phyloP scores from a whole-genome alignment of 148 eudicot genomes.

The Chenopodium berlandieri region DNA sequence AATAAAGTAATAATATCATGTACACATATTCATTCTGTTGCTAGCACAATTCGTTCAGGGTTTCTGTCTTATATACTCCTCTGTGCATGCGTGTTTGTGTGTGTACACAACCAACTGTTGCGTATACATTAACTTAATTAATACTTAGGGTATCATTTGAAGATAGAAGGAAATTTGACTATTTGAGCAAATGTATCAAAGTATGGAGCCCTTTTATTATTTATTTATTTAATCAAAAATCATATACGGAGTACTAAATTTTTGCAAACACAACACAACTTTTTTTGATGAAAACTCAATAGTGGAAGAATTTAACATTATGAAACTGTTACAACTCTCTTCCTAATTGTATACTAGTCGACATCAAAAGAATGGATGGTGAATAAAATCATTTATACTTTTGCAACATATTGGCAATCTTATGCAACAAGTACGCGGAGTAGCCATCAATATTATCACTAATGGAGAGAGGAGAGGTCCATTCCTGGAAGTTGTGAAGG shows the following conservation, averaged over 20 bases:
- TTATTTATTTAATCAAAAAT: background rate
- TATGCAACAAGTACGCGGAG: conserved; percentile 43
- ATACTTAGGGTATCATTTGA: background rate
- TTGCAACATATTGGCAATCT: conserved; percentile 46
- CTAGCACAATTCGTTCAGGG: background rate
- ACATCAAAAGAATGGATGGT: conserved; percentile 5
- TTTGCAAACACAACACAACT: background rate
- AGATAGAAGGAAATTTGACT: background rate
- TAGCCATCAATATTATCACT: conserved; percentile 29
- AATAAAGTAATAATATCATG: background rate
- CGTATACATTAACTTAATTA: no score
- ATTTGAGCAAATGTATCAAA: background rate
- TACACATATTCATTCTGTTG: background rate
- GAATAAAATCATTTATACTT: conserved; percentile 12
- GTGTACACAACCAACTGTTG: no score
- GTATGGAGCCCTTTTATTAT: no score
- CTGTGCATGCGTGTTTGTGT: no score
- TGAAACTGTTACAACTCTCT: background rate
- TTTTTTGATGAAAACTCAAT: background rate
- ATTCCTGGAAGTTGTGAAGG: conserved; percentile 71
- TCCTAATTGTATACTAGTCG: background rate
- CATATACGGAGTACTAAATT: background rate
- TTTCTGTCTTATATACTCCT: background rate
- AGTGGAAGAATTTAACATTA: conserved; percentile 9
- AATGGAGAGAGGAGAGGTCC: conserved; percentile 50